Evolutionary conservation across 345 rosid species (phyloP).

Genomic region (Salix dunnii): DNA sequence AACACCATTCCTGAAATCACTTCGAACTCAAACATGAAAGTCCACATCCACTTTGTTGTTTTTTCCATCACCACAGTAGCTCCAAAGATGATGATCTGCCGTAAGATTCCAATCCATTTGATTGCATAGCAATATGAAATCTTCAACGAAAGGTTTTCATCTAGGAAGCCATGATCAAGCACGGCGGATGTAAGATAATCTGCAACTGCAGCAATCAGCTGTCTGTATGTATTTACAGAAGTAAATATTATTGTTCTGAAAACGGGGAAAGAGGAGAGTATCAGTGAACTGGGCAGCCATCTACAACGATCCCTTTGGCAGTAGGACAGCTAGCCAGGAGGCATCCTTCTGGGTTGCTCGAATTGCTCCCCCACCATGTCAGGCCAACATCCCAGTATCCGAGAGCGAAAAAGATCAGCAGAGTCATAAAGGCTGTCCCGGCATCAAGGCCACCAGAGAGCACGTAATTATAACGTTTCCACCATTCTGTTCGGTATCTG

Average conservation of each 20-base stretch:
- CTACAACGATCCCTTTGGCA: conserved; percentile 43
- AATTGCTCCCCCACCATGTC: conserved; percentile 70
- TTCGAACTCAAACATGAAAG: no score
- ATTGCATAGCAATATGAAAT: no score
- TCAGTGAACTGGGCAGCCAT: conserved; percentile 57
- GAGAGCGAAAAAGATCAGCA: conserved; percentile 50
- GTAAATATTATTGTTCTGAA: not conserved
- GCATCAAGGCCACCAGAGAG: conserved; percentile 74
- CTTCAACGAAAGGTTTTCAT: no score
- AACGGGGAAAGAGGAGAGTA: not conserved
- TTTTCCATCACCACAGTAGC: no score
- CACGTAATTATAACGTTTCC: conserved; percentile 69
- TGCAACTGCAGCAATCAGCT: not conserved
- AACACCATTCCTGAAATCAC: no score
- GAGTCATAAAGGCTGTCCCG: conserved; percentile 65
- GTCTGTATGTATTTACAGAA: not conserved
- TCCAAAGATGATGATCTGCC: no score
- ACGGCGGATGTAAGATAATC: not conserved
- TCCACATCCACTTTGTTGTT: no score
- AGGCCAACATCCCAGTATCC: conserved; percentile 37
- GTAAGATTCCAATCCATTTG: no score
- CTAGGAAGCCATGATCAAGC: not conserved
- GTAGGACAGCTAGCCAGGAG: conserved; percentile 69
- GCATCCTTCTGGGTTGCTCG: conserved; percentile 50
- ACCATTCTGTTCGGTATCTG: conserved; percentile 44